These are phyloP conservation scores for Candida boleticola DNA, from an alignment of 805 yeast genomes.

Conservation along the genomic window DNA sequence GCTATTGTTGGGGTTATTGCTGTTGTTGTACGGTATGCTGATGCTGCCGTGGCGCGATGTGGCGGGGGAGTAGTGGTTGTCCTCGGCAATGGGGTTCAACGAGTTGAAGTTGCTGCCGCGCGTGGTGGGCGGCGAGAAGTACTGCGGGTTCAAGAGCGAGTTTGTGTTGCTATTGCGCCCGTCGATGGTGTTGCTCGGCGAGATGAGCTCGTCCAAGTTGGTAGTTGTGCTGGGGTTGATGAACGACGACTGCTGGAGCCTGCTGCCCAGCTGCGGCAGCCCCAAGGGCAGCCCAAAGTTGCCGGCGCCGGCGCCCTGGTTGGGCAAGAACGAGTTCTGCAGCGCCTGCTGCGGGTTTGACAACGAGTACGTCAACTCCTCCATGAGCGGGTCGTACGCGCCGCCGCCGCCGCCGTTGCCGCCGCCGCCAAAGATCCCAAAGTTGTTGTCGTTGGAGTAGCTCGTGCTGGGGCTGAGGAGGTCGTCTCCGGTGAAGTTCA, in stretches of 20 bases:
- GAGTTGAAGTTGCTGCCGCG: conserved; percentile 22
- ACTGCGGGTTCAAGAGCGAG: conserved; percentile 33
- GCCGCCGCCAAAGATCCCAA: conserved; percentile 1
- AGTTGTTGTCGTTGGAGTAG: conserved; percentile 5
- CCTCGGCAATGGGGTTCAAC: conserved; percentile 33
- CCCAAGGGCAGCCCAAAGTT: conserved; percentile 4
- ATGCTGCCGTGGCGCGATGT: conserved; percentile 30
- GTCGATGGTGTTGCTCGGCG: conserved; percentile 24
- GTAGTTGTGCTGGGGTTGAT: conserved; percentile 16
- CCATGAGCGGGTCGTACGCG: conserved; percentile 4
- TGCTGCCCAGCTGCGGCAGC: conserved; percentile 1
- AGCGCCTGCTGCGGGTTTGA: not conserved
- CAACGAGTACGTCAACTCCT: not conserved
- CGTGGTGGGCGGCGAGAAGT: conserved; percentile 40
- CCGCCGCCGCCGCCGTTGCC: not conserved
- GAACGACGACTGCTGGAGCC: conserved; percentile 8
- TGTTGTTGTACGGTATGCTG: conserved; percentile 22
- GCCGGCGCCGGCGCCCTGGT: not conserved
- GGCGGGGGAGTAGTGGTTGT: conserved; percentile 22
- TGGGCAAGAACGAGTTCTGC: not conserved
- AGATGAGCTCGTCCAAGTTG: conserved; percentile 37
- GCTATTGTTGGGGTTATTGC: conserved; percentile 1
- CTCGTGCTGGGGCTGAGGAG: conserved; percentile 4
- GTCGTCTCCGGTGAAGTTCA: not conserved
- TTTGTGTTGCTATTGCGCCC: conserved; percentile 10